Percentiles rank a stretch among this genome's conserved stretches.
Evolutionary conservation across 2,329 filamentous ascomycete species (phyloP).

Genomic region (Fusarium sp.): DNA sequence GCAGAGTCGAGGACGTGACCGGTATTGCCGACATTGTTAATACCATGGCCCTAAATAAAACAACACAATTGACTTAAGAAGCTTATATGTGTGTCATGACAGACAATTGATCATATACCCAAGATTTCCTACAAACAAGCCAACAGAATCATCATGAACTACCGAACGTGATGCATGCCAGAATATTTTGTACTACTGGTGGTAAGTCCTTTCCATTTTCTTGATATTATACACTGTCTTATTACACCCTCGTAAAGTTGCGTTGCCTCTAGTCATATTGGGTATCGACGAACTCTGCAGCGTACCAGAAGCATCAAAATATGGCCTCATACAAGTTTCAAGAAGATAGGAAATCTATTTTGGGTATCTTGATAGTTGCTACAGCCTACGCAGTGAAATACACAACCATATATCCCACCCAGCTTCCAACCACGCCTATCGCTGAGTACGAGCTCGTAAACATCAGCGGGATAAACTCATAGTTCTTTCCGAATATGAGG

Average conservation of each 20-base stretch:
- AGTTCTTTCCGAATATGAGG: conserved; percentile 82
- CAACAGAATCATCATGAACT: neutral
- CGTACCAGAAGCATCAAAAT: neutral
- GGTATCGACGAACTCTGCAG: neutral
- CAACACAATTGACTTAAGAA: neutral
- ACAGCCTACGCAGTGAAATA: conserved; percentile 73
- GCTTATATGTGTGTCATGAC: neutral
- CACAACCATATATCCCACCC: conserved; percentile 93
- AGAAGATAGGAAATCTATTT: conserved; percentile 29
- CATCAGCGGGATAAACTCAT: conserved; percentile 95
- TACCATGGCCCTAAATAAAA: neutral
- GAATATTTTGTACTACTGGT: neutral
- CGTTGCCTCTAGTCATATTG: neutral
- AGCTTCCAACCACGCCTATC: conserved; percentile 93
- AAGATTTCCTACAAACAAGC: neutral
- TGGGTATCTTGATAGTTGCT: conserved; percentile 40
- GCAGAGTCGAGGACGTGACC: neutral
- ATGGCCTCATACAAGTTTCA: neutral
- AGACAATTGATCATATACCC: neutral
- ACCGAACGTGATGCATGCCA: neutral
- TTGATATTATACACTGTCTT: neutral
- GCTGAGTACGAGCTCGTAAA: conserved; percentile 96
- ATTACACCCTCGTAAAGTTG: neutral
- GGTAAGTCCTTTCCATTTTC: neutral
- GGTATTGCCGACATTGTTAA: neutral